These are phyloP conservation scores for Leccinellum rugosiceps DNA, from an alignment of 768 basidiomycete species.

Conservation along the genomic window DNA sequence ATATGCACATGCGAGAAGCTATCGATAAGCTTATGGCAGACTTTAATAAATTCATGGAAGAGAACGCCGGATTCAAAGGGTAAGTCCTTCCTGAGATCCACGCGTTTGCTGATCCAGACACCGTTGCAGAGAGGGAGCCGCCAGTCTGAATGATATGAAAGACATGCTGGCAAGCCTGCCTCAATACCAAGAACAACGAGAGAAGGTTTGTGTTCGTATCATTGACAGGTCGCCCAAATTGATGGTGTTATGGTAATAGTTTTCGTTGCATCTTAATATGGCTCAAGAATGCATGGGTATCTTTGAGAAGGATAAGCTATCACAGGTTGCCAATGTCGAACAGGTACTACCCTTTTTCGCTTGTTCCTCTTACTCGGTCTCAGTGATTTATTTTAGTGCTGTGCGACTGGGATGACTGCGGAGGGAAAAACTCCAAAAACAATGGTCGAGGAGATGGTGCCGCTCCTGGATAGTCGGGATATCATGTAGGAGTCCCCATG, in stretches of 20 bases:
- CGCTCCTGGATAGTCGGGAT: conserved; percentile 82
- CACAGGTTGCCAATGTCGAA: conserved; percentile 82
- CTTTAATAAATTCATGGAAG: conserved; percentile 91
- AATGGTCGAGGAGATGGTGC: conserved; percentile 98
- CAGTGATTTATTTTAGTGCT: conserved; percentile 55
- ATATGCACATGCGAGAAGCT: conserved; percentile 98
- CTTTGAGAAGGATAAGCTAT: conserved; percentile 85
- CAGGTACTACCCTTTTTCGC: conserved; percentile 49
- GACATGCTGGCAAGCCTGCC: conserved; percentile 96
- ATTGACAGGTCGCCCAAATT: neutral
- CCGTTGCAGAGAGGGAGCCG: conserved; percentile 62
- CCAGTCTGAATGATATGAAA: conserved; percentile 95
- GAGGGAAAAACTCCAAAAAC: conserved; percentile 95
- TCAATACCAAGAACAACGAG: conserved; percentile 92
- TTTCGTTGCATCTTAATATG: conserved; percentile 95
- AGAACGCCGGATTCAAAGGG: conserved; percentile 95
- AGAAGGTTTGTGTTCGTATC: conserved; percentile 57
- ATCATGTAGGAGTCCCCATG: conserved; percentile 58
- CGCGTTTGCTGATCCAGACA: conserved; percentile 1
- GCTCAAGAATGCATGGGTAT: conserved; percentile 95
- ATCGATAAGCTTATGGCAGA: conserved; percentile 96
- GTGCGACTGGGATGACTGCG: conserved; percentile 86
- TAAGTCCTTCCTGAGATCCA: conserved; percentile 33
- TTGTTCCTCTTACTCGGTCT: neutral
- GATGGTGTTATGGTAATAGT: conserved; percentile 47